Evolutionary conservation across 208 protist species (phyloP), one percentile per base, ranked within the genome.

Genomic region (Angomonas ambiguus): DNA sequence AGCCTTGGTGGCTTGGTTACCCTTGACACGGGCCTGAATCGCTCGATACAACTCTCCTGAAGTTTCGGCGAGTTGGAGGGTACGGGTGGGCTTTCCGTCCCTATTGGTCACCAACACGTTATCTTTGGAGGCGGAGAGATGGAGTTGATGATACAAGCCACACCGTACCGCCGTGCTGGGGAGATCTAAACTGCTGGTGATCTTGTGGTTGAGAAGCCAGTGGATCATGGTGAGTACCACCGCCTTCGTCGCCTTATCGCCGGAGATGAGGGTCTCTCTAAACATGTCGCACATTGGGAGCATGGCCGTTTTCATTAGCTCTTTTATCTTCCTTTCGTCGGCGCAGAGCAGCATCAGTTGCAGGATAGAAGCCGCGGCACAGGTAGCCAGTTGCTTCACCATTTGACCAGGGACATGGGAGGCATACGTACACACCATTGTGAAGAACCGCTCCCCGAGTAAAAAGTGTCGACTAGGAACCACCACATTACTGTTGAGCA

Each of bases 191-290:
- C 72, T 49, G 1, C 74, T 69, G 11, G 85, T 78, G 33, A 71
- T 69, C 2, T 74, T 67, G 62, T 89, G 81, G 57, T 72, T 57
- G 22, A 93, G 69, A 48, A 95, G 72, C 87, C 89, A 95, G 62
- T 90, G 79, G 5, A 89, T 85, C 89, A 95, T 95, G 30, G 81
- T 88, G 33, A 95, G 72, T 34, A 79, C 82, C 20, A 95, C 67
- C 18, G 86, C 78, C 67, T 91, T 95, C 5, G 87, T 93, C 8
- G 82, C 73, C 65, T 88, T 91, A 72, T 91, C 89, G 34, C 69
- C 69, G 0, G 79, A 88, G 30, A 81, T 71, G 53, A 95, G 73
- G 2, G 80, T 72, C 56, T 84, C 83, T 59, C 84, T 76, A 42
- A 87, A 82, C 82, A 93, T 90, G 49, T 92, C 85, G 67, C 89